A percentile compares a stretch with the other conserved stretches of the same genome.
Conservation (phyloP, 1,284 basidiomycete species). For the Anthracocystis walkeri region DNA sequence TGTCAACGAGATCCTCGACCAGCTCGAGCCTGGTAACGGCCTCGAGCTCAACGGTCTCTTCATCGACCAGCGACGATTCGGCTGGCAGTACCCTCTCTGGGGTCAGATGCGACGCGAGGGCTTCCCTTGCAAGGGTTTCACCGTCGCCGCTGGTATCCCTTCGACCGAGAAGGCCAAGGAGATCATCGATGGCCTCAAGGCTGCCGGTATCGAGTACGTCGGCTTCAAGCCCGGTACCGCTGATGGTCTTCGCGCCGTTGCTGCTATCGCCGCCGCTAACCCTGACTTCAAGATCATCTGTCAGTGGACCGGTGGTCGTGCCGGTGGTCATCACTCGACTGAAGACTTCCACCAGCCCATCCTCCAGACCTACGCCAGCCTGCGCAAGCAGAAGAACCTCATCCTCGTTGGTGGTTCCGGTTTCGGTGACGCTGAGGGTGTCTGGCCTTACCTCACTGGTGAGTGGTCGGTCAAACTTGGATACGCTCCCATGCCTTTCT, state of each 20-base stretch:
- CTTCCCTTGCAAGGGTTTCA: conserved; percentile 95
- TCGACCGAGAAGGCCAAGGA: conserved; percentile 92
- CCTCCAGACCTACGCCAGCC: conserved; percentile 86
- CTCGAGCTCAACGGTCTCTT: conserved; percentile 95
- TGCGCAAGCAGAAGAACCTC: conserved; percentile 89
- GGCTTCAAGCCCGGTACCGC: conserved; percentile 97
- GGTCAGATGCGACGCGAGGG: conserved; percentile 96
- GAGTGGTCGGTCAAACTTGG: conserved; percentile 90
- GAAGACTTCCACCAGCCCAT: conserved; percentile 99
- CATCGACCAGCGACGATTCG: conserved; percentile 96
- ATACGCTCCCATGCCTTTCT: conserved; percentile 97
- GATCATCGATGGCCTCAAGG: conserved; percentile 83
- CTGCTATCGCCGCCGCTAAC: conserved; percentile 93
- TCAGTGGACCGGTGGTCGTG: conserved; percentile 98
- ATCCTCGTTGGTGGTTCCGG: conserved; percentile 94
- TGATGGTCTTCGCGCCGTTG: conserved; percentile 95
- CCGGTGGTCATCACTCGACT: conserved; percentile 97
- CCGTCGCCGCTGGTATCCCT: conserved; percentile 94
- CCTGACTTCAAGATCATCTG: conserved; percentile 97
- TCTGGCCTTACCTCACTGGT: conserved; percentile 96
- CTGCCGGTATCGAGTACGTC: conserved; percentile 89
- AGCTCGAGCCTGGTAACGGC: conserved; percentile 70
- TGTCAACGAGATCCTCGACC: conserved; percentile 72
- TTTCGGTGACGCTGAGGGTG: conserved; percentile 92
- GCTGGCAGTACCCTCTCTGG: conserved; percentile 96